phyloP scores from a whole-genome alignment of 306 rosid species.

The Datisca glomerata region DNA sequence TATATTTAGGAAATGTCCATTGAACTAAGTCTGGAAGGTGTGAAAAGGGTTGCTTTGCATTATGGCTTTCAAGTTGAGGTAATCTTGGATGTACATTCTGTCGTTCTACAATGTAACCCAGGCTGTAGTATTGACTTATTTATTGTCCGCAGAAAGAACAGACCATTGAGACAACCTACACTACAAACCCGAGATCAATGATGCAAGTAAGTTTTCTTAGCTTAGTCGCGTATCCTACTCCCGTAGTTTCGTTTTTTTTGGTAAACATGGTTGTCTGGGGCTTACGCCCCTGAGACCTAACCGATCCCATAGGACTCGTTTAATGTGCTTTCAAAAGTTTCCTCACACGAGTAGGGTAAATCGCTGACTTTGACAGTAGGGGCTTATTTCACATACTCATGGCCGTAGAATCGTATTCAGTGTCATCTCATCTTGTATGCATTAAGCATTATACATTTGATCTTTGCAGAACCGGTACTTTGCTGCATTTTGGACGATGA shows the following conservation, averaged over 20 bases:
- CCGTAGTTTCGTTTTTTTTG: not conserved
- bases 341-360: no score
- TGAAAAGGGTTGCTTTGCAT: slow-evolving; percentile 63
- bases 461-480: slow-evolving; percentile 70
- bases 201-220: slow-evolving; percentile 80
- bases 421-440: slow-evolving; percentile 3
- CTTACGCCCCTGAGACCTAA: not conserved
- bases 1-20: slow-evolving; percentile 71
- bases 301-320: not conserved
- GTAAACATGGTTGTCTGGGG: not conserved
- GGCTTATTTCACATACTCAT: not conserved
- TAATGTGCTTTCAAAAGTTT: not conserved
- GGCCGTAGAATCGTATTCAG: not conserved
- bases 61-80: slow-evolving; percentile 83
- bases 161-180: slow-evolving; percentile 73
- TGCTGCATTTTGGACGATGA: slow-evolving; percentile 89
- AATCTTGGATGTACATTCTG: slow-evolving; percentile 15
- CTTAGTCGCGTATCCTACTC: no score
- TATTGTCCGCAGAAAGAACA: slow-evolving; percentile 60
- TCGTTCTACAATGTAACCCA: not conserved
- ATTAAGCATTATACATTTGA: slow-evolving; percentile 5
- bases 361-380: not conserved
- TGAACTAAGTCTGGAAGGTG: slow-evolving; percentile 94
- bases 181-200: slow-evolving; percentile 80
- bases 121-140: slow-evolving; percentile 10